Percentiles rank a stretch among this genome's conserved stretches.
These are phyloP conservation scores for Madurella fahalii DNA, from an alignment of 2,329 filamentous ascomycete genomes.

Conservation along the genomic window DNA sequence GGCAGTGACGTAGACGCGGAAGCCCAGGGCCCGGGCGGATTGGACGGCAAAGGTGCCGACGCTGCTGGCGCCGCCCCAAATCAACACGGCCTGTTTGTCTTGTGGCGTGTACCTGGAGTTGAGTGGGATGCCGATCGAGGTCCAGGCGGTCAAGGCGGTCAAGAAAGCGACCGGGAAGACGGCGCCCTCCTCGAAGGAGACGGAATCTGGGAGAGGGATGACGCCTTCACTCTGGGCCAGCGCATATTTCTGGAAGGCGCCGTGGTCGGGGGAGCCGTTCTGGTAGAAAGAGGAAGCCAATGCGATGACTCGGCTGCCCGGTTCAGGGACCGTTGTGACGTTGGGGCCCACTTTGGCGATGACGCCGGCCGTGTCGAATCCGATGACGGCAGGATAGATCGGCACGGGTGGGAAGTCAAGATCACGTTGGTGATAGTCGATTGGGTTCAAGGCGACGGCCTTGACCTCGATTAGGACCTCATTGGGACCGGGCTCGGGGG, in stretches of 20 bases:
- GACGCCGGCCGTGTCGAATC: not conserved
- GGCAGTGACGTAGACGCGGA: slow-evolving; percentile 5
- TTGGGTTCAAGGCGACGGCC: slow-evolving; percentile 13
- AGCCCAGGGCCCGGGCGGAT: slow-evolving; percentile 1
- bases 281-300: slow-evolving; percentile 9
- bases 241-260: slow-evolving; percentile 15
- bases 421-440: slow-evolving; percentile 9
- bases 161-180: not conserved
- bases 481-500: slow-evolving; percentile 10
- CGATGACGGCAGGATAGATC: slow-evolving; percentile 1
- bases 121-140: slow-evolving; percentile 4
- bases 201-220: slow-evolving; percentile 3
- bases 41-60: slow-evolving; percentile 10
- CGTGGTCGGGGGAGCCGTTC: slow-evolving; percentile 11
- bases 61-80: slow-evolving; percentile 16
- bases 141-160: slow-evolving; percentile 11
- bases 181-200: slow-evolving; percentile 11
- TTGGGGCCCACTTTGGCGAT: not conserved
- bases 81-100: slow-evolving; percentile 11
- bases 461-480: slow-evolving; percentile 15
- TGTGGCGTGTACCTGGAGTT: not conserved
- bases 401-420: slow-evolving; percentile 1
- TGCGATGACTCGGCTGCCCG: slow-evolving; percentile 4
- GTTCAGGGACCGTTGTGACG: not conserved
- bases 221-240: slow-evolving; percentile 7